phyloP scores from a whole-genome alignment of 768 basidiomycete genomes.

The Saitozyma sp. region DNA sequence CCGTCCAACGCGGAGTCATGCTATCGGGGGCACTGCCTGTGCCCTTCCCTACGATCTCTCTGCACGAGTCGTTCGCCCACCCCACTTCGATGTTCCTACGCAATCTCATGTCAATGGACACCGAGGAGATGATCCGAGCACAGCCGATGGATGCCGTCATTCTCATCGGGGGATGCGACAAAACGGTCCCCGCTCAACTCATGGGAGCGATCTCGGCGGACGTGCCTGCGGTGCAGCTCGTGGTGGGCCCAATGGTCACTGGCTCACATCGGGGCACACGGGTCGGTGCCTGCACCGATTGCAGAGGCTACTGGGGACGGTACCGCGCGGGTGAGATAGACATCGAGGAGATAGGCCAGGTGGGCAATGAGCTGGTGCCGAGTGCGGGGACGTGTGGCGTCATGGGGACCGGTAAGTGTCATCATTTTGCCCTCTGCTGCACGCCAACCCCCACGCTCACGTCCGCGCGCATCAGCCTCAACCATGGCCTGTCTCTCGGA shows the following conservation, averaged over 20 bases:
- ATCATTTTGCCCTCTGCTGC: neutral
- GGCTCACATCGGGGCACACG: conserved; percentile 31
- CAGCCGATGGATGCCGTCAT: conserved; percentile 46
- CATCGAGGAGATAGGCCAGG: conserved; percentile 37
- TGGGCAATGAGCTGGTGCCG: conserved; percentile 41
- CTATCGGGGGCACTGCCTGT: conserved; percentile 34
- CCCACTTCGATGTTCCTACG: conserved; percentile 42
- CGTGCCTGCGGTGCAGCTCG: conserved; percentile 37
- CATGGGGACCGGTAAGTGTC: too few species aligned
- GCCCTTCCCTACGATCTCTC: conserved; percentile 39
- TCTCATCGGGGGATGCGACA: conserved; percentile 36
- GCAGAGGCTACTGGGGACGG: conserved; percentile 37
- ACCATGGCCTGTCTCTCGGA: conserved; percentile 47
- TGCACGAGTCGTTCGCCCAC: conserved; percentile 40
- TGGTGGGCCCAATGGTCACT: conserved; percentile 41
- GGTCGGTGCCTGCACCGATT: conserved; percentile 47
- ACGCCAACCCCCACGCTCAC: neutral
- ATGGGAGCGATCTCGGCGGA: conserved; percentile 45
- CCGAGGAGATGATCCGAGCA: conserved; percentile 45
- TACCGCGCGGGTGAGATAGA: conserved; percentile 41
- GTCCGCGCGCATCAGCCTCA: conserved; percentile 26
- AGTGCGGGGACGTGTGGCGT: conserved; percentile 14
- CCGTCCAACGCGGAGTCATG: conserved; percentile 39
- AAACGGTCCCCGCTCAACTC: conserved; percentile 47
- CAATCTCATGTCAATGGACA: conserved; percentile 44